phyloP scores from a whole-genome alignment of 306 rosid species.

The Castanea crenata region DNA sequence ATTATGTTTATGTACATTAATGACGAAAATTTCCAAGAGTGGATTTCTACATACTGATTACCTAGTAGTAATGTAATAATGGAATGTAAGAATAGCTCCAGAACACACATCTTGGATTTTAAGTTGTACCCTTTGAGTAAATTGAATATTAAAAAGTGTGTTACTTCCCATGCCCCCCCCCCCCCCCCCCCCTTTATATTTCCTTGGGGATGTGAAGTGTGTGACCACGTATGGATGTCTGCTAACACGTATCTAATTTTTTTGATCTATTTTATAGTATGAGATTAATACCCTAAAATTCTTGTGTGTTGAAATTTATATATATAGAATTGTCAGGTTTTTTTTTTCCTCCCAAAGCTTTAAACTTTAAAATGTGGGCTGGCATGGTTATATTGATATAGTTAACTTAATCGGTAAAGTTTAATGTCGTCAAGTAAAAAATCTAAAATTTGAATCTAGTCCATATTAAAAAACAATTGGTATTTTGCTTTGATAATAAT shows the following conservation, averaged over 20 bases:
- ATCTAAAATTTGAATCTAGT: too few relatives aligned
- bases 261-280: background rate
- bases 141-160: background rate
- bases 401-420: too few relatives aligned
- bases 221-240: background rate
- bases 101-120: background rate
- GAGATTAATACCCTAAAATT: background rate
- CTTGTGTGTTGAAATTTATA: too few relatives aligned
- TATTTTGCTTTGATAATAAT: too few relatives aligned
- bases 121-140: background rate
- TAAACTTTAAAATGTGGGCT: too few relatives aligned
- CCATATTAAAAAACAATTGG: too few relatives aligned
- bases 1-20: background rate
- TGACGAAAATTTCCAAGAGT: conserved; percentile 10
- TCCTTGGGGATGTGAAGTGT: background rate
- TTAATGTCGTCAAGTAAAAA: too few relatives aligned
- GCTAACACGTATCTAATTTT: background rate
- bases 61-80: background rate
- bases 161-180: too few relatives aligned
- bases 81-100: background rate
- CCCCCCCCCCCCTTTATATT: background rate
- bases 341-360: too few relatives aligned
- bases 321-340: too few relatives aligned
- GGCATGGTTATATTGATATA: too few relatives aligned
- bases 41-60: background rate